These are phyloP conservation scores for Euphorbia tirucalli DNA, from an alignment of 345 rosid species.

Conservation along the genomic window DNA sequence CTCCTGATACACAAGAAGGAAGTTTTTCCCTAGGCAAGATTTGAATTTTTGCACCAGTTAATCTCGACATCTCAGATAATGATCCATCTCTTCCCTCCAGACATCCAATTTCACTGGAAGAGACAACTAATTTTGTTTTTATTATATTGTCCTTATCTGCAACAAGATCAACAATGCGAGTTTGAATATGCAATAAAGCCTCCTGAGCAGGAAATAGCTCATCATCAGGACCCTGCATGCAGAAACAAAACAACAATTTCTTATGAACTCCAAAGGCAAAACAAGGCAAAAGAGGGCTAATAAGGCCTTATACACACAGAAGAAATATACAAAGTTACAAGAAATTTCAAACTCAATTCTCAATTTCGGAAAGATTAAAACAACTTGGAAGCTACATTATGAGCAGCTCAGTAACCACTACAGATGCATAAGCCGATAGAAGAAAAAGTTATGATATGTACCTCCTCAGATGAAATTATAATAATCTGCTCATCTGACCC, in stretches of 20 bases:
- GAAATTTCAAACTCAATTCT: conserved; percentile 7
- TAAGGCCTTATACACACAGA: neutral
- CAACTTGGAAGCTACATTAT: neutral
- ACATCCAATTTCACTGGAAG: conserved; percentile 72
- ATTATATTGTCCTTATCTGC: conserved; percentile 68
- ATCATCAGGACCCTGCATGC: conserved; percentile 83
- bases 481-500: conserved; percentile 92
- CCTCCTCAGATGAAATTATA: conserved; percentile 91
- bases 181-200: conserved; percentile 95
- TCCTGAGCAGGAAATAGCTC: conserved; percentile 97
- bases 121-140: conserved; percentile 71
- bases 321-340: neutral
- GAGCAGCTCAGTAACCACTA: neutral
- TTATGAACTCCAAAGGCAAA: conserved; percentile 17
- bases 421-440: neutral
- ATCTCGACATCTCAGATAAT: conserved; percentile 63
- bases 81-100: conserved; percentile 87
- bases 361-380: neutral
- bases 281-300: neutral
- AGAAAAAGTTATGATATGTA: conserved; percentile 25
- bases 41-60: conserved; percentile 71
- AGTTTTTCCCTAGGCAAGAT: conserved; percentile 68
- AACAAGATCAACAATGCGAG: conserved; percentile 67
- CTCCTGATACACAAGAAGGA: conserved; percentile 55
- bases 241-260: conserved; percentile 19